Evolutionary conservation across 768 basidiomycete genomes (phyloP), one percentile per base, ranked within the genome.

Genomic region (Aureoboletus auriporus): DNA sequence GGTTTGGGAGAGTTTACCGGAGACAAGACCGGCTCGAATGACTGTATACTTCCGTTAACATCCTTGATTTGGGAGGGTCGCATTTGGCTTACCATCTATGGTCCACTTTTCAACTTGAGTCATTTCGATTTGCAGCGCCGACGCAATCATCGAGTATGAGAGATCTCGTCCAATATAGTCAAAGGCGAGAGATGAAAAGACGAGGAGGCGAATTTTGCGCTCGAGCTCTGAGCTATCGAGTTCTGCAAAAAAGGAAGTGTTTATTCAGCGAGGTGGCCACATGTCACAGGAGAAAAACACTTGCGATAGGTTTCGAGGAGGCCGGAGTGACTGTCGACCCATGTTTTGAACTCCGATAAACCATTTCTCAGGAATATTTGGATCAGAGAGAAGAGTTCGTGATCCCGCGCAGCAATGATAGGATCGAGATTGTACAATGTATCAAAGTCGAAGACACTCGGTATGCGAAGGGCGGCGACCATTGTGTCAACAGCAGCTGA

Each of bases 1-100:
- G 1, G 83, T 80, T 63, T 94, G 92, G 2, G 89, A 88, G 42
- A 94, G 83, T 65, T 89, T 92, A 33, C 86, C 92, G 43, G 82
- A 80, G 29, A 93, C 64, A 39, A 93, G 78, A 26, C 86, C 83
- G 2, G 82, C 78, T 46, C 91, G 87, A 56, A 93, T 91, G 47
- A 86, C 91, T 92, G 56, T 12, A 31, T 30, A 47, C 20, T 6
- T 28, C 34, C 14, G 8, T 53, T 33, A 52, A 38, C 39, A 23
- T 5, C 6, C 6, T 26, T 20, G 5, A 6, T 17, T 39, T 3
- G 27, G 12, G 13, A 26, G 0, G 28, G 29, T 11, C 36, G 29
- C 6, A 28, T 4, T 37, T 16, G 11, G 54, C 73, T 51, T 60
- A 91, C 90, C 84, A 68, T 93, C 89, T 53, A 93, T 93, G 35